Evolutionary conservation across 495 filamentous ascomycete species (phyloP).

Genomic region (Neurospora africana): DNA sequence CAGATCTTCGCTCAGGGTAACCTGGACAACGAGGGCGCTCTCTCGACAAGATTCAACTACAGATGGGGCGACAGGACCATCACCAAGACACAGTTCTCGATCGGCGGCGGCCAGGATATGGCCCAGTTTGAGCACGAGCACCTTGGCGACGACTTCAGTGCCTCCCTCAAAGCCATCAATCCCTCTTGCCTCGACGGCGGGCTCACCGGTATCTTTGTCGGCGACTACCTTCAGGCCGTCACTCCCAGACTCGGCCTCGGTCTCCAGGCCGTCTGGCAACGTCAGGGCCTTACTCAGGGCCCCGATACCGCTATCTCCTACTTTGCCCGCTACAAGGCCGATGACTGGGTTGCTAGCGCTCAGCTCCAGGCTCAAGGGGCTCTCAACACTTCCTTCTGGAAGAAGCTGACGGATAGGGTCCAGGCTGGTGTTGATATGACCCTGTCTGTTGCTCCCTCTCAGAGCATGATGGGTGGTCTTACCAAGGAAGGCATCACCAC

Average conservation of each 20-base stretch:
- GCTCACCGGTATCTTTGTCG: constrained; percentile 87
- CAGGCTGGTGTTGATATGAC: constrained; percentile 94
- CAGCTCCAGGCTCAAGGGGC: constrained; percentile 76
- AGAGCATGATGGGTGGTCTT: constrained; percentile 56
- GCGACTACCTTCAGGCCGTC: constrained; percentile 86
- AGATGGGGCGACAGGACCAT: constrained; percentile 67
- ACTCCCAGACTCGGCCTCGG: constrained; percentile 83
- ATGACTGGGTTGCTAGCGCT: constrained; percentile 82
- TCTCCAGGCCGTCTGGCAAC: constrained; percentile 89
- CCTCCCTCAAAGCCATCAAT: constrained; percentile 83
- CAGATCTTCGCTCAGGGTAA: constrained; percentile 94
- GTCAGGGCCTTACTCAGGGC: constrained; percentile 59
- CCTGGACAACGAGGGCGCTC: constrained; percentile 76
- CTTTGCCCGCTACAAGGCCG: constrained; percentile 75
- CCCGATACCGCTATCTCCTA: constrained; percentile 83
- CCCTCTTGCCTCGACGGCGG: constrained; percentile 86
- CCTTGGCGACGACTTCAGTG: constrained; percentile 82
- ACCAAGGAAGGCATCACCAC: constrained; percentile 81
- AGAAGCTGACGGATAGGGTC: constrained; percentile 83
- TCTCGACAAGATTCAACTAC: constrained; percentile 81
- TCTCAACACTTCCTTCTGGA: constrained; percentile 91
- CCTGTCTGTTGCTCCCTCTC: constrained; percentile 64
- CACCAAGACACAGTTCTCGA: constrained; percentile 75
- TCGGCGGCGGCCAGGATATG: constrained; percentile 58
- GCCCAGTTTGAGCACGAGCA: constrained; percentile 90